Base-by-base conservation (phyloP, 225 moss, liverwort and hornwort genomes). In the Bryoerythrophyllum caledonicum region DNA sequence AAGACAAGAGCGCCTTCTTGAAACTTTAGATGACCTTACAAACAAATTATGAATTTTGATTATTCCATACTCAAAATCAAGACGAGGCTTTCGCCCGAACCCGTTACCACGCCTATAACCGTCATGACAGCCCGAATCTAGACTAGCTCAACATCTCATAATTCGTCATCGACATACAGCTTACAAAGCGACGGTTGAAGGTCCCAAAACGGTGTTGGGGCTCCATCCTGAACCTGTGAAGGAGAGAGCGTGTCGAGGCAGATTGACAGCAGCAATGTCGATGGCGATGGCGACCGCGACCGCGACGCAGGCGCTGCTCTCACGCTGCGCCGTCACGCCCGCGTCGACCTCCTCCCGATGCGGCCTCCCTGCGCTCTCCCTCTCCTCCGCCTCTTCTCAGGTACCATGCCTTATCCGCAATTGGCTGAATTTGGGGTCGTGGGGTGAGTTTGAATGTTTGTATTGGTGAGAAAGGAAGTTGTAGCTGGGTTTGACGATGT, bases 241-340 rank as follows among this genome's bases (percentile, higher is more conserved):
- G 54, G 54, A 55, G 54, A 55, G 54, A 38, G 54, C 15, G 15
- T 38, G 44, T 10, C 46, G 46, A 66, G 19, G 65, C 46, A 15
- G 46, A 43, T 66, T 19, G 46, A 43, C 46, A 17, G 24, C 13
- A 41, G 46, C 48, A 17, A 49, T 49, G 48, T 26, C 43, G 44
- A 54, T 27, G 65, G 66, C 48, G 16, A 67, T 77, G 82, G 74
- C 65, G 69, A 78, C 3, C 44, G 66, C 77, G 61, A 77, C 76
- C 70, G 70, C 60, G 74, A 75, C 71, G 4, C 12, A 37, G 37
- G 63, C 67, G 68, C 30, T 63, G 35, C 68, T 80, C 52, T 53
- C 27, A 7, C 61, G 67, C 37, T 48, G 55, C 28, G 54, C 17
- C 24, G 60, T 24, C 24, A 1, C 61, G 2, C 30, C 44, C 4